Evolutionary conservation across 345 rosid genomes (phyloP).

Genomic region (Psidium guajava): DNA sequence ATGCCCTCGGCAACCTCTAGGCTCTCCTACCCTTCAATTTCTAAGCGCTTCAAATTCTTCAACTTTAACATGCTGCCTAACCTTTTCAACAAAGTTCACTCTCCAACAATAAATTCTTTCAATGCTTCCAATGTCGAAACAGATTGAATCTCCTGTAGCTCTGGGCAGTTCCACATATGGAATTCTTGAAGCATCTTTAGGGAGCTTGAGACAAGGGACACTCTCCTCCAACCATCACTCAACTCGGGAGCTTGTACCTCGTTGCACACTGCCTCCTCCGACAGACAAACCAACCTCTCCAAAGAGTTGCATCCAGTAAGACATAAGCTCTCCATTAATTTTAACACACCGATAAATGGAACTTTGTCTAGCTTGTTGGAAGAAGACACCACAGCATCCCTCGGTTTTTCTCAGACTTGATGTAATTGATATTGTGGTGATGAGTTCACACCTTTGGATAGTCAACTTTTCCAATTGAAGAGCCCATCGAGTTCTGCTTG

Average conservation of each 20-base stretch:
- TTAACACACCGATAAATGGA: not conserved
- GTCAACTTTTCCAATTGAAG: not conserved
- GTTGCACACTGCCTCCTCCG: not conserved
- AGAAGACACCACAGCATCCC: not conserved
- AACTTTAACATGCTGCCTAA: not conserved
- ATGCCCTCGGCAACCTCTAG: not conserved
- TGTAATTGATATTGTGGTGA: not conserved
- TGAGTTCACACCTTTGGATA: not conserved
- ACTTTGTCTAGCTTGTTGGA: not conserved
- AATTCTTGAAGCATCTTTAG: not conserved
- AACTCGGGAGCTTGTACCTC: not conserved
- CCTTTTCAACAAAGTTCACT: not conserved
- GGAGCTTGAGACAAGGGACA: not conserved
- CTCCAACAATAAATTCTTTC: too few relatives aligned
- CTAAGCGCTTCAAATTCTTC: not conserved
- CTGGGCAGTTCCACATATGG: not conserved
- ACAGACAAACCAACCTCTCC: not conserved
- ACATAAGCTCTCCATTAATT: not conserved
- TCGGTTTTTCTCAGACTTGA: not conserved
- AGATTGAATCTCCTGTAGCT: not conserved
- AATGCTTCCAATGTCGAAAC: not conserved
- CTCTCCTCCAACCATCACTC: not conserved
- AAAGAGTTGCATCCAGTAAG: not conserved
- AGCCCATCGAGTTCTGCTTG: not conserved
- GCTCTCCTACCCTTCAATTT: not conserved